Percentiles rank a stretch among this genome's conserved stretches.
These are phyloP conservation scores for Pythium chondricola DNA, from an alignment of 352 stramenopile species.

Conservation along the genomic window DNA sequence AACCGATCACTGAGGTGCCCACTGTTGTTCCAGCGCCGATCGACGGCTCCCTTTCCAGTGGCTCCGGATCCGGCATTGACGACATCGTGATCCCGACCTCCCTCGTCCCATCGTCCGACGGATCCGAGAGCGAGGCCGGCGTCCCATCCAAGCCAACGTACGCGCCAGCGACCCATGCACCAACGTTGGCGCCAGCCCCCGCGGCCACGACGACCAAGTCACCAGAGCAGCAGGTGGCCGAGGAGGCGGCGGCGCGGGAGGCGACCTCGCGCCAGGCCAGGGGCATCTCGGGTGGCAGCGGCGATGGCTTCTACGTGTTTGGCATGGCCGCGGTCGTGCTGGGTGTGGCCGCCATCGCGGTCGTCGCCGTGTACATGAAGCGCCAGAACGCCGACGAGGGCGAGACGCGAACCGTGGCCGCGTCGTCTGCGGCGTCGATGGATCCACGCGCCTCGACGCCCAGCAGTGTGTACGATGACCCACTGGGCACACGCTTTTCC, in stretches of 20 bases:
- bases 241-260: constrained; percentile 29
- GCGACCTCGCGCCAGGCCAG: constrained; percentile 39
- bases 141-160: constrained; percentile 2
- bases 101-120: constrained; percentile 1
- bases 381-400: constrained; percentile 27
- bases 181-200: not conserved
- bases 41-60: not conserved
- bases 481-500: constrained; percentile 70
- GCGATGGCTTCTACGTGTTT: constrained; percentile 8
- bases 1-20: constrained; percentile 1
- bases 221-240: constrained; percentile 5
- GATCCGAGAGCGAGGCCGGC: constrained; percentile 5
- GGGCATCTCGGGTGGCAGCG: constrained; percentile 19
- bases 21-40: not conserved
- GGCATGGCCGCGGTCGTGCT: constrained; percentile 13
- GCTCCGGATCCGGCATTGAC: constrained; percentile 1
- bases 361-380: constrained; percentile 53
- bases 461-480: constrained; percentile 76
- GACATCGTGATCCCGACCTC: constrained; percentile 9
- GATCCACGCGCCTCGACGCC: constrained; percentile 36
- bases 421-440: constrained; percentile 26
- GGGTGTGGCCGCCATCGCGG: constrained; percentile 36
- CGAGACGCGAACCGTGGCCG: constrained; percentile 29
- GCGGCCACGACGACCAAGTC: not conserved
- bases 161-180: not conserved